Percentiles rank a stretch among this genome's conserved stretches.
Conservation (phyloP, 306 rosid genomes). For the Cucurbita maxima region DNA sequence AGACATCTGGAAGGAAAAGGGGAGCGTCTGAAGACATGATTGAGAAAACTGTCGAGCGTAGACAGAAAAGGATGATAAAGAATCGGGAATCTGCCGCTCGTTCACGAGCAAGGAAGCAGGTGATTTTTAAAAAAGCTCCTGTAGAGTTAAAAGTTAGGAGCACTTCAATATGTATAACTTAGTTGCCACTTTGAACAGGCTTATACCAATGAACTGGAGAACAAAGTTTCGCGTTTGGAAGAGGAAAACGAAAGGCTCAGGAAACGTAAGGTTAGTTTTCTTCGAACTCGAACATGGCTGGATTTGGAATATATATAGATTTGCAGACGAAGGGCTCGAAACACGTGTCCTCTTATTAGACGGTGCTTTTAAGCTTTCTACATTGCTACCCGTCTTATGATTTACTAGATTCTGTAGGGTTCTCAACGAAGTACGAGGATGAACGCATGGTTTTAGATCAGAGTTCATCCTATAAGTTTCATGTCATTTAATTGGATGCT, state of each 20-base stretch:
- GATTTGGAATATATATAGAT: background rate
- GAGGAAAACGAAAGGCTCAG: slow-evolving; percentile 91
- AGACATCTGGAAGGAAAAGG: slow-evolving; percentile 53
- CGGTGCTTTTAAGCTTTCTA: background rate
- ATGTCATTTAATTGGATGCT: background rate
- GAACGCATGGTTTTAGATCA: background rate
- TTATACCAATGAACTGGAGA: slow-evolving; percentile 81
- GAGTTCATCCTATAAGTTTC: background rate
- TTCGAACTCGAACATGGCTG: background rate
- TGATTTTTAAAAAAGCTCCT: slow-evolving; percentile 4
- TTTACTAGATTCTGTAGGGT: background rate
- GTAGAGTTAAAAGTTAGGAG: background rate
- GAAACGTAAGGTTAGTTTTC: slow-evolving; percentile 57
- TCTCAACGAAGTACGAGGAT: background rate
- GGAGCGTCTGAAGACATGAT: slow-evolving; percentile 45
- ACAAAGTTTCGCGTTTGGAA: slow-evolving; percentile 65
- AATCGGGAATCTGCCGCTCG: slow-evolving; percentile 98
- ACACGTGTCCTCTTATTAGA: background rate
- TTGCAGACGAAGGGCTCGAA: background rate
- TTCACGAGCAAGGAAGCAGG: slow-evolving; percentile 97
- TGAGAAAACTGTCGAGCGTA: slow-evolving; percentile 74
- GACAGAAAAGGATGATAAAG: slow-evolving; percentile 95
- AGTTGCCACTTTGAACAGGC: slow-evolving; percentile 39
- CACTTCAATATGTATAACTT: background rate
- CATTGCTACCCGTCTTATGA: background rate